These are phyloP conservation scores for Leucocoprinus sp. DNA, from an alignment of 768 basidiomycete species.

Conservation along the genomic window DNA sequence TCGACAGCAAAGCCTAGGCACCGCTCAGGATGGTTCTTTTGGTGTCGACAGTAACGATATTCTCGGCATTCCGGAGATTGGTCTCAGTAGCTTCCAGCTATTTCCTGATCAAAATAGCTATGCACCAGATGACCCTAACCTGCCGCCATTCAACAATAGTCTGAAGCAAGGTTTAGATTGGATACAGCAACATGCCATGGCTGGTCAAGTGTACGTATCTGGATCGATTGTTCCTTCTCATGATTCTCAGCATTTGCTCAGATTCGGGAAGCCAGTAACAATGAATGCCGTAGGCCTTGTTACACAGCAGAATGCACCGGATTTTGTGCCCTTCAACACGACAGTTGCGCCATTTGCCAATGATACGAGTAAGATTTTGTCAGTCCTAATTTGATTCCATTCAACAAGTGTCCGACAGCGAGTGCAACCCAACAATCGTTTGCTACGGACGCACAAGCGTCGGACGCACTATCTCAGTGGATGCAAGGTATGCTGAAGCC, in stretches of 20 bases:
- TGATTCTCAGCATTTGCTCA: constrained; percentile 16
- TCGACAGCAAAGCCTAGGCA: constrained; percentile 30
- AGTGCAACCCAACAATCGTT: constrained; percentile 22
- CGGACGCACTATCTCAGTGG: constrained; percentile 47
- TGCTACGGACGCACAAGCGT: constrained; percentile 44
- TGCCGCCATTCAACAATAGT: constrained; percentile 42
- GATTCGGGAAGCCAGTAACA: constrained; percentile 44
- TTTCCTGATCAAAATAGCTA: constrained; percentile 65
- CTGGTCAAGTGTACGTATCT: constrained; percentile 32
- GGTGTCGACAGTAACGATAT: constrained; percentile 65
- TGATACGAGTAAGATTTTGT: constrained; percentile 15
- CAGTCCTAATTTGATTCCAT: background rate
- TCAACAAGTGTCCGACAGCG: background rate
- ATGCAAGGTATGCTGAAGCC: constrained; percentile 28
- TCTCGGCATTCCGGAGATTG: constrained; percentile 42
- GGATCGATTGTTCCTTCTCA: background rate
- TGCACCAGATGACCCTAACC: constrained; percentile 34
- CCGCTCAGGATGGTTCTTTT: constrained; percentile 50
- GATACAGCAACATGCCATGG: constrained; percentile 41
- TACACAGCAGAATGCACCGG: constrained; percentile 38
- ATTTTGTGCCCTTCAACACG: constrained; percentile 56
- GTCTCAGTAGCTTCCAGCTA: constrained; percentile 49
- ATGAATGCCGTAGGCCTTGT: constrained; percentile 55
- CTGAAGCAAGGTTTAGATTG: constrained; percentile 43
- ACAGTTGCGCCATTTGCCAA: constrained; percentile 31